phyloP scores from a whole-genome alignment of 768 basidiomycete genomes.

The Suillus variegatus region DNA sequence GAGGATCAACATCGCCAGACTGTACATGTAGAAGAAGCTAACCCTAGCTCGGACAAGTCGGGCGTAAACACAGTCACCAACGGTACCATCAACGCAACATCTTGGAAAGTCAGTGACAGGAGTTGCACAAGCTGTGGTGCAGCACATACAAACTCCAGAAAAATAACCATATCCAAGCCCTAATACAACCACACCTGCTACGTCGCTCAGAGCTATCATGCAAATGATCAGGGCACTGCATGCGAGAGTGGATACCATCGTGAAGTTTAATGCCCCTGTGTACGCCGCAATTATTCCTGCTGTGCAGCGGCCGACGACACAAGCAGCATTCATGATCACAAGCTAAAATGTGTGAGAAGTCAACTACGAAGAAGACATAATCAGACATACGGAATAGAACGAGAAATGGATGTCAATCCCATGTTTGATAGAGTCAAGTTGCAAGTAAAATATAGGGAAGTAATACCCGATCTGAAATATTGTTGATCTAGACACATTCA shows the following conservation, averaged over 20 bases:
- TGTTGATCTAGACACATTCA: conserved; percentile 19
- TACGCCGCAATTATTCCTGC: conserved; percentile 40
- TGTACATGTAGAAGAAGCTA: conserved; percentile 9
- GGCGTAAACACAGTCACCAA: conserved; percentile 45
- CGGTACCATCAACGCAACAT: conserved; percentile 43
- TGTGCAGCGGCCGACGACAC: conserved; percentile 47
- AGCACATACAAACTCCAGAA: conserved; percentile 41
- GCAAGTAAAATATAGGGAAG: conserved; percentile 62
- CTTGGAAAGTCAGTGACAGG: conserved; percentile 18
- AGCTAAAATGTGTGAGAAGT: conserved; percentile 33
- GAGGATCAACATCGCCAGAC: not conserved
- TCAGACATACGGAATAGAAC: conserved; percentile 50
- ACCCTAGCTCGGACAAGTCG: conserved; percentile 54
- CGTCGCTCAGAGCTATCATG: conserved; percentile 41
- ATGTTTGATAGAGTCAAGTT: conserved; percentile 53
- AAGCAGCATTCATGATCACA: conserved; percentile 54
- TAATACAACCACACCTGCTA: conserved; percentile 41
- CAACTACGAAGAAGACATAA: not conserved
- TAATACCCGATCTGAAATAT: conserved; percentile 40
- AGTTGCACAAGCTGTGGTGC: not conserved
- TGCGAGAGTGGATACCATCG: conserved; percentile 35
- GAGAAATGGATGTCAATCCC: conserved; percentile 46
- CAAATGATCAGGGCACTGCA: conserved; percentile 45
- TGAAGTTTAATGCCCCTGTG: conserved; percentile 45
- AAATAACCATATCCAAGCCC: conserved; percentile 51